Evolutionary conservation across 805 yeast species (phyloP).

Genomic region (Blastobotrys robertii): DNA sequence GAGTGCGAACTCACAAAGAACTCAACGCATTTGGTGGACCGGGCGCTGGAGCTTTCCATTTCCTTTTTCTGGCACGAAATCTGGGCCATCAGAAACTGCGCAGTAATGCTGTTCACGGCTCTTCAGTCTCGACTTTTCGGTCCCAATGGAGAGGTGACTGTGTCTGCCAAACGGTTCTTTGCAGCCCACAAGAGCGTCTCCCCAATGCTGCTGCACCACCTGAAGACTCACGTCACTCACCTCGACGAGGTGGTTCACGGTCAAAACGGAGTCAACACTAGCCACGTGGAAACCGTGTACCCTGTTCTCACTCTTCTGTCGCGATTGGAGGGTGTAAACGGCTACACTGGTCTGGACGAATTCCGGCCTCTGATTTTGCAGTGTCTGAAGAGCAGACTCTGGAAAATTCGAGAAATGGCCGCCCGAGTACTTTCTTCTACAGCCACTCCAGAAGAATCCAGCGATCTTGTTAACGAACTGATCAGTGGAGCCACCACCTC

Average conservation of each 20-base stretch:
- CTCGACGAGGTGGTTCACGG: slow-evolving; percentile 6
- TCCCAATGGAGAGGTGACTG: slow-evolving; percentile 31
- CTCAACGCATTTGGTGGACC: slow-evolving; percentile 43
- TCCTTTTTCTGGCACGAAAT: slow-evolving; percentile 50
- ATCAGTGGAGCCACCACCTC: slow-evolving; percentile 16
- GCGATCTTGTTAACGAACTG: slow-evolving; percentile 24
- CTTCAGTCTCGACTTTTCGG: slow-evolving; percentile 77
- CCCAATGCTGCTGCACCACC: slow-evolving; percentile 33
- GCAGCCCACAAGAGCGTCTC: slow-evolving; percentile 48
- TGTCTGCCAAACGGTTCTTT: slow-evolving; percentile 57
- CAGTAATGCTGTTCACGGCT: slow-evolving; percentile 85
- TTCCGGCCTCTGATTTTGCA: slow-evolving; percentile 40
- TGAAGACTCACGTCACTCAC: slow-evolving; percentile 18
- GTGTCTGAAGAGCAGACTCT: slow-evolving; percentile 45
- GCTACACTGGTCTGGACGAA: slow-evolving; percentile 40
- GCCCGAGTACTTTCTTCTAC: slow-evolving; percentile 57
- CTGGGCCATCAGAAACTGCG: slow-evolving; percentile 89
- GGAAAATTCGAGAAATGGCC: slow-evolving; percentile 87
- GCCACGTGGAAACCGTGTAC: slow-evolving; percentile 49
- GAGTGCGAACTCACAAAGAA: slow-evolving; percentile 56
- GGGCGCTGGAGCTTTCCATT: slow-evolving; percentile 53
- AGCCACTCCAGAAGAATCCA: slow-evolving; percentile 27
- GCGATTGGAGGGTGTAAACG: slow-evolving; percentile 54
- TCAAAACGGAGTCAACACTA: slow-evolving; percentile 13
- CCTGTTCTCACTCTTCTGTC: slow-evolving; percentile 67